Percentiles rank a stretch among this genome's conserved stretches.
These are phyloP conservation scores for Tricholoma sp. DNA, from an alignment of 768 basidiomycete genomes.

Conservation along the genomic window DNA sequence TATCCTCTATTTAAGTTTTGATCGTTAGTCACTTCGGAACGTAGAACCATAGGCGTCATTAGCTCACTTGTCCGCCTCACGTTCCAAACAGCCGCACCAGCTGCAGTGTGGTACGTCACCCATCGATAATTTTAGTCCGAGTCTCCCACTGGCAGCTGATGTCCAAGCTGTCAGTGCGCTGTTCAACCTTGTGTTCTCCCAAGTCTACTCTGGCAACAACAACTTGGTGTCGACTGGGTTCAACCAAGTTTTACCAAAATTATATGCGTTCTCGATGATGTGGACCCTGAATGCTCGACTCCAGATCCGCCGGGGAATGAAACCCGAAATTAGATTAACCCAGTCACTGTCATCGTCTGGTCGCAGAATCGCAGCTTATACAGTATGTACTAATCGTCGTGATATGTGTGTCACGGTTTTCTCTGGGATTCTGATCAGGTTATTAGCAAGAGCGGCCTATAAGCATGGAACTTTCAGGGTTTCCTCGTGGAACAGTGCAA, in stretches of 20 bases:
- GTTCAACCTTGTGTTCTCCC: slow-evolving; percentile 30
- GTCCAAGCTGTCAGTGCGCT: slow-evolving; percentile 19
- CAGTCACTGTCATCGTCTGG: neutral
- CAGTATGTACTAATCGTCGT: slow-evolving; percentile 1
- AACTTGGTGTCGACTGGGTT: slow-evolving; percentile 24
- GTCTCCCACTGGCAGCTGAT: neutral
- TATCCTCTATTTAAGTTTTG: neutral
- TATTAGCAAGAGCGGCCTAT: slow-evolving; percentile 1
- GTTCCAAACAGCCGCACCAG: slow-evolving; percentile 26
- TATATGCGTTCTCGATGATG: slow-evolving; percentile 33
- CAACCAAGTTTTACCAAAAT: slow-evolving; percentile 25
- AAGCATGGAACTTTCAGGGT: slow-evolving; percentile 15
- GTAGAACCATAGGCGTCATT: slow-evolving; percentile 23
- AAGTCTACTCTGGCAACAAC: slow-evolving; percentile 17
- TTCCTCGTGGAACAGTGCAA: slow-evolving; percentile 10
- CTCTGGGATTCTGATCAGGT: neutral
- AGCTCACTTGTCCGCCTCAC: slow-evolving; percentile 24
- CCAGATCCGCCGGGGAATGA: slow-evolving; percentile 13
- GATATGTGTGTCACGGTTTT: neutral
- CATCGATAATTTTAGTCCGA: neutral
- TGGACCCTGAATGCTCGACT: slow-evolving; percentile 30
- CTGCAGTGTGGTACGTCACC: slow-evolving; percentile 25
- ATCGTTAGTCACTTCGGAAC: neutral
- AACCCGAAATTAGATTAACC: slow-evolving; percentile 7
- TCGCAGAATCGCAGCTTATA: neutral